Evolutionary conservation across 2,329 filamentous ascomycete genomes (phyloP), one percentile per base, ranked within the genome.

Genomic region (Hawksworthiomyces lignivorus): DNA sequence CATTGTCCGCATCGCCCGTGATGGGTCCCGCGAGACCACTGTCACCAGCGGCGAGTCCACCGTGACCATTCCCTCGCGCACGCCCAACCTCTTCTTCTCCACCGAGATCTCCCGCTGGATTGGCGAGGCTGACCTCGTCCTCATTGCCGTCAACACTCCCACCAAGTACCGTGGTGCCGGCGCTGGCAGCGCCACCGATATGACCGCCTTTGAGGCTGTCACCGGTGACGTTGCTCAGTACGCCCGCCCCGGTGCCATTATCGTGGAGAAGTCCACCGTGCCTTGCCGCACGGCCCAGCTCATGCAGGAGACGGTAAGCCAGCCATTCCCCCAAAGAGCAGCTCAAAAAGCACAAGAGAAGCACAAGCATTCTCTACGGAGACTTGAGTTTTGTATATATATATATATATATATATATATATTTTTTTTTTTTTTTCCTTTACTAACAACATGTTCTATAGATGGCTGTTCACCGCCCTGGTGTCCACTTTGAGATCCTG

Each of bases 201-300:
- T 89, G 65, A 77, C 76, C 1, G 77, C 78, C 10, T 75, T 89
- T 20, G 84, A 89, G 58, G 76, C 76, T 15, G 84, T 82, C 6
- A 78, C 77, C 2, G 70, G 73, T 38, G 75, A 77, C 42, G 80
- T 89, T 26, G 84, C 83, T 9, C 67, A 75, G 49, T 68, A 80
- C 47, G 81, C 84, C 4, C 77, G 72, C 22, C 66, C 72, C 15
- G 80, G 80, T 36, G 77, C 82, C 41, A 84, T 89, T 42, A 77
- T 90, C 38, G 84, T 89, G 17, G 84, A 89, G 65, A 90, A 89
- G 66, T 84, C 78, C 43, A 90, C 85, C 0, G 85, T 89, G 20
- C 85, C 85, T 3, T 86, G 82, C 57, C 70, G 80, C 47, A 88
- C 84, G 5, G 82, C 83, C 2, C 73, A 85, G 51, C 73, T 79